These are phyloP conservation scores for Tricholoma bakamatsutake DNA, from an alignment of 768 basidiomycete species.

Conservation along the genomic window DNA sequence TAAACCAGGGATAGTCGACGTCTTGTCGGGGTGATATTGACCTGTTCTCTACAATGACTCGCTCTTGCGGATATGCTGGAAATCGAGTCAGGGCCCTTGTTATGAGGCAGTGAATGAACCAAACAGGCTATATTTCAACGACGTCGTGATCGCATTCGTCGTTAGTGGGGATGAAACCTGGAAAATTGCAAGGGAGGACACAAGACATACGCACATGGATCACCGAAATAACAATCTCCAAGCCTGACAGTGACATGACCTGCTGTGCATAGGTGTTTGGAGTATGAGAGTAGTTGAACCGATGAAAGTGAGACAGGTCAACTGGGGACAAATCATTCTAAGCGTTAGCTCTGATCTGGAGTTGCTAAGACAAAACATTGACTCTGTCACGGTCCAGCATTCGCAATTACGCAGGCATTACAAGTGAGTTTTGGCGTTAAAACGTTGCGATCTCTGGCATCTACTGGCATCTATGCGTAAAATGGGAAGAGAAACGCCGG, in stretches of 20 bases:
- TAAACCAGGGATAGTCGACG: background rate
- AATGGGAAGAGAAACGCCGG: background rate
- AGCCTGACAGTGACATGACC: background rate
- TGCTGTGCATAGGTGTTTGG: background rate
- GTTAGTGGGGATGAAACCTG: background rate
- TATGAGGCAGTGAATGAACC: background rate
- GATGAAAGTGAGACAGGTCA: background rate
- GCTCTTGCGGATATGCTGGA: background rate
- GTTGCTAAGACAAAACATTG: background rate
- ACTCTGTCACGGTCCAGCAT: background rate
- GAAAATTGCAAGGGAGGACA: background rate
- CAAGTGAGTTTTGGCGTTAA: background rate
- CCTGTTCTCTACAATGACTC: background rate
- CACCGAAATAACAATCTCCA: background rate
- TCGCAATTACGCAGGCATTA: background rate
- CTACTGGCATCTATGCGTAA: no score
- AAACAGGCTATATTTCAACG: background rate
- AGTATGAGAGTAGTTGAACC: background rate
- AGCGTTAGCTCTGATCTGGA: background rate
- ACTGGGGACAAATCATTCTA: background rate
- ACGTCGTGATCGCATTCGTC: background rate
- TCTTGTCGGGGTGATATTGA: background rate
- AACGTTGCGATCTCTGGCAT: background rate
- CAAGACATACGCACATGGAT: background rate
- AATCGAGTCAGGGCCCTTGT: background rate